Base-by-base conservation (phyloP, 2,329 filamentous ascomycete species). In the Xylaria polymorpha region DNA sequence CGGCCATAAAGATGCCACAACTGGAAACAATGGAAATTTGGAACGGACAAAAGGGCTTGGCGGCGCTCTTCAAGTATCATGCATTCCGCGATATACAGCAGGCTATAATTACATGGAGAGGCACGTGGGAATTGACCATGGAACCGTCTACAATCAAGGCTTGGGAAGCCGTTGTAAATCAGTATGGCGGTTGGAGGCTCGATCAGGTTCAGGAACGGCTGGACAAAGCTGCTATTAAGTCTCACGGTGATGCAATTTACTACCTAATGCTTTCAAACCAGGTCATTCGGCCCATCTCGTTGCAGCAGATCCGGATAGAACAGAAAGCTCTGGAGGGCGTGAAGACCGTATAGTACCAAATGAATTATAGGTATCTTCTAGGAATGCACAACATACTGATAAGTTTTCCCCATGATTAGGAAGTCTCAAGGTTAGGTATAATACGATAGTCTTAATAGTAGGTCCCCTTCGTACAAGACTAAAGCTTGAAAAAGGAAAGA, bases 11-110 rank as follows among this genome's bases (percentile, higher is more conserved):
- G 25, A 80, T 80, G 77, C 77, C 77, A 66, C 64, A 57, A n/a
- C 70, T 80, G 46, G 64, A 77, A 71, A 80, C 72, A 62, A 77
- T 80, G 77, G 77, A 80, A 70, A 78, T 80, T 59, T 80, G 77
- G 77, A 79, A 79, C 73, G 79, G 76, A 71, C 55, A 67, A 74
- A 74, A 77, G 71, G 76, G 77, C 4, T 62, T 77, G 55, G 77
- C 79, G 50, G 69, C 69, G 63, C 74, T 80, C 64, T 80, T 80
- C 67, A 68, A 70, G 62, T 80, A 79, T 55, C 73, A 77, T 12
- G 46, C 44, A 20, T 53, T 56, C 51, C 35, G 55, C 32, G 8
- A 57, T 55, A 46, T 43, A 63, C 48, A 64, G 44, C 22, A 43
- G 14, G 76, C 75, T 63, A 72, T 55, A 10, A 74, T 79, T 64